A percentile compares a stretch with the other conserved stretches of the same genome.
phyloP scores from a whole-genome alignment of 768 basidiomycete genomes.

The Roridomyces roridus region DNA sequence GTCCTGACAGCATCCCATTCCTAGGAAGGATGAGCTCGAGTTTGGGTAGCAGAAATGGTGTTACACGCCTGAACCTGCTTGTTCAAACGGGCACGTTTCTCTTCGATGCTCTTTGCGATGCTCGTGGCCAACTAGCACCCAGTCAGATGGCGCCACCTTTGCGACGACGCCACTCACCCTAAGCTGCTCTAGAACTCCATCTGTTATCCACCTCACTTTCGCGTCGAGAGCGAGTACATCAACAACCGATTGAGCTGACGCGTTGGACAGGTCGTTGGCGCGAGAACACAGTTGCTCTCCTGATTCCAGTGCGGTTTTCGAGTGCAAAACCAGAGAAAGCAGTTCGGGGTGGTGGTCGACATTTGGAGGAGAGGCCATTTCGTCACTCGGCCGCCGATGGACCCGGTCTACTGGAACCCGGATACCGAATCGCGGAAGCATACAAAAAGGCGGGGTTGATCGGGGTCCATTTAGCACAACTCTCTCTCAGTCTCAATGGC shows the following conservation, averaged over 20 bases:
- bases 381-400: no score
- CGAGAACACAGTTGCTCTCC: conserved; percentile 77
- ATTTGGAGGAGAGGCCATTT: conserved; percentile 24
- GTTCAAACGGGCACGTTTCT: conserved; percentile 66
- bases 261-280: conserved; percentile 67
- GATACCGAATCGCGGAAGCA: not conserved
- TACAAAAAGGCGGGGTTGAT: not conserved
- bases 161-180: conserved; percentile 55
- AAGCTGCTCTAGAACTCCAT: conserved; percentile 78
- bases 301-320: conserved; percentile 82
- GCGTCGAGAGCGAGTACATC: conserved; percentile 82
- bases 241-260: conserved; percentile 68
- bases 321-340: conserved; percentile 77
- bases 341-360: conserved; percentile 61
- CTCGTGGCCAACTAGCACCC: conserved; percentile 66
- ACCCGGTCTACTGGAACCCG: not conserved
- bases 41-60: not conserved
- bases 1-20: conserved; percentile 74
- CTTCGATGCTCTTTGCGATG: conserved; percentile 77
- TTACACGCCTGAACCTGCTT: conserved; percentile 65
- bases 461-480: not conserved
- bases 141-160: not conserved
- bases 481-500: no score
- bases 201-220: conserved; percentile 78
- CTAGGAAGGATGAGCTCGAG: conserved; percentile 39